These are phyloP conservation scores for Myriangium duriaei DNA, from an alignment of 2,329 filamentous ascomycete genomes.

Conservation along the genomic window DNA sequence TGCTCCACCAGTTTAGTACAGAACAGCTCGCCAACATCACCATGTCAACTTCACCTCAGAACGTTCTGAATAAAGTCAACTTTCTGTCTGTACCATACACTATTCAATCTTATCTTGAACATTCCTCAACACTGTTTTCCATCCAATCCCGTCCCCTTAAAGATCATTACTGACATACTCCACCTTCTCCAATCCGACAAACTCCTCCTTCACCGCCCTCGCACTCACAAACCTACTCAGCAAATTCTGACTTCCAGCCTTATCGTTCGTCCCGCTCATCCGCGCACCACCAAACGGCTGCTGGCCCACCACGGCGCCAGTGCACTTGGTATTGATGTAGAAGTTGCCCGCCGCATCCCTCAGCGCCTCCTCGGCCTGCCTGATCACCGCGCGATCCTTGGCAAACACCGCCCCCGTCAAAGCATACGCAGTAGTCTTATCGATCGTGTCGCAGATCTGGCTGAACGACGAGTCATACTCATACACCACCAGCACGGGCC, in stretches of 20 bases:
- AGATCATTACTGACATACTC: conserved; percentile 42
- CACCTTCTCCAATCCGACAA: conserved; percentile 35
- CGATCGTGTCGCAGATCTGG: conserved; percentile 50
- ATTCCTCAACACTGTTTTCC: too few species aligned
- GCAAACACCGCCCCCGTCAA: conserved; percentile 69
- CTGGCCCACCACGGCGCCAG: conserved; percentile 33
- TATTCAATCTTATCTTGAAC: too few species aligned
- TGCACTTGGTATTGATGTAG: conserved; percentile 73
- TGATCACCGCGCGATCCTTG: conserved; percentile 51
- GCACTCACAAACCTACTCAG: conserved; percentile 43
- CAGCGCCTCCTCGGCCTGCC: conserved; percentile 57
- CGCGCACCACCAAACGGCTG: conserved; percentile 39
- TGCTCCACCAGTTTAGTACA: too few species aligned
- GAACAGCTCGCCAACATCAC: too few species aligned
- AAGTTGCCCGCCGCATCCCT: conserved; percentile 70
- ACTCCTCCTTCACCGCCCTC: conserved; percentile 45
- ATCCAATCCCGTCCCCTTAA: too few species aligned
- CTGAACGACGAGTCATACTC: conserved; percentile 60
- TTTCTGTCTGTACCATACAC: too few species aligned
- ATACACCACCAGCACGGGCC: conserved; percentile 61
- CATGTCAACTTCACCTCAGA: too few species aligned
- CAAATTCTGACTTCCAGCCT: conserved; percentile 42
- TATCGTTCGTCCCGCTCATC: conserved; percentile 45
- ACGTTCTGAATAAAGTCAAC: too few species aligned
- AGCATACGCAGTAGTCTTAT: conserved; percentile 62